phyloP scores from a whole-genome alignment of 306 rosid genomes.

The Geum urbanum region DNA sequence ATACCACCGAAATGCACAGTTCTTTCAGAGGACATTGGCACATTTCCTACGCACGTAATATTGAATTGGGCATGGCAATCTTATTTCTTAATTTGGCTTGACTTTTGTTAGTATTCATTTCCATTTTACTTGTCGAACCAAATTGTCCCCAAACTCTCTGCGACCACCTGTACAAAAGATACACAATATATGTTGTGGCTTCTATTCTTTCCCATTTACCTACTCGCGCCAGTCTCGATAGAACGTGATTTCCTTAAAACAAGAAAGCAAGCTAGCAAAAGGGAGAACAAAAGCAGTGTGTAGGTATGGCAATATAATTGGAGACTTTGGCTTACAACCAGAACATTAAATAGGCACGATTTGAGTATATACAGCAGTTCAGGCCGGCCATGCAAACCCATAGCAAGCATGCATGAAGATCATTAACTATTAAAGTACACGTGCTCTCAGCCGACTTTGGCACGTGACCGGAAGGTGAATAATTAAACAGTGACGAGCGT shows the following conservation, averaged over 20 bases:
- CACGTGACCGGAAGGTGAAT: slow-evolving; percentile 46
- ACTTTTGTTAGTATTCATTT: background rate
- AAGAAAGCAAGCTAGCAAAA: slow-evolving; percentile 11
- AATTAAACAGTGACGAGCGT: slow-evolving; percentile 37
- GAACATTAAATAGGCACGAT: slow-evolving; percentile 1
- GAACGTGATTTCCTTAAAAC: slow-evolving; percentile 31
- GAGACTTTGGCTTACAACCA: background rate
- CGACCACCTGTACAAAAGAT: slow-evolving; percentile 42
- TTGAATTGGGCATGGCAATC: too few species aligned
- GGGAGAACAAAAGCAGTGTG: slow-evolving; percentile 16
- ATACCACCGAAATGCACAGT: too few species aligned
- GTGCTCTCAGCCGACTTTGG: slow-evolving; percentile 58
- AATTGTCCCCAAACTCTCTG: slow-evolving; percentile 22
- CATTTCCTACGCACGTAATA: too few species aligned
- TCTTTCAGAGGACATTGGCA: too few species aligned
- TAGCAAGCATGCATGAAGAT: background rate
- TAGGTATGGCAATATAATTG: slow-evolving; percentile 6
- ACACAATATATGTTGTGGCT: slow-evolving; percentile 27
- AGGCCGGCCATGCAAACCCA: background rate
- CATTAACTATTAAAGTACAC: slow-evolving; percentile 23
- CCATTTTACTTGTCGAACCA: background rate
- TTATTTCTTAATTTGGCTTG: too few species aligned
- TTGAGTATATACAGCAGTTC: background rate
- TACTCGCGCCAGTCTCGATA: slow-evolving; percentile 19
- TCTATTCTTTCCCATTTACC: slow-evolving; percentile 19